Conservation (phyloP, 2,329 filamentous ascomycete species). For the Arthroderma sp. region DNA sequence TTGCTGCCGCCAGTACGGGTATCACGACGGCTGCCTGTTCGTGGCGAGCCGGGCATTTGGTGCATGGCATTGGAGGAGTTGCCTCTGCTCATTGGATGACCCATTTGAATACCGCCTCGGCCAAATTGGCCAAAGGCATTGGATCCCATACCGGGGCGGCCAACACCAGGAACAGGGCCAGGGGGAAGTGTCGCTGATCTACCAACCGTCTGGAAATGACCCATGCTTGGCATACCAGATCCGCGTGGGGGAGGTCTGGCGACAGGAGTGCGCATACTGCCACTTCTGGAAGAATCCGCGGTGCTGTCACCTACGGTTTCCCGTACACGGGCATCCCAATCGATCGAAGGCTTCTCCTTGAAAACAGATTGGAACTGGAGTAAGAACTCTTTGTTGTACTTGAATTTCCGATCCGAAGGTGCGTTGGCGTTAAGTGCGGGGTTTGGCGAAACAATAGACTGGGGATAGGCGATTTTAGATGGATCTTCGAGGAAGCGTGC, state of each 20-base stretch:
- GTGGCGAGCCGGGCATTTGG: constrained; percentile 56
- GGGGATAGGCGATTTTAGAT: constrained; percentile 66
- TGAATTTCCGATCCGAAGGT: constrained; percentile 66
- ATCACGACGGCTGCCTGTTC: constrained; percentile 52
- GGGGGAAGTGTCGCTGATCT: constrained; percentile 50
- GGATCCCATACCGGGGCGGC: constrained; percentile 29
- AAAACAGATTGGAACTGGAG: constrained; percentile 94
- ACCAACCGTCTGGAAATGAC: constrained; percentile 43
- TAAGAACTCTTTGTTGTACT: constrained; percentile 91
- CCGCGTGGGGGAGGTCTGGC: constrained; percentile 26
- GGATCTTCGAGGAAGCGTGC: constrained; percentile 76
- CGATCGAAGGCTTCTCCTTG: constrained; percentile 86
- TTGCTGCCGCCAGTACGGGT: constrained; percentile 40
- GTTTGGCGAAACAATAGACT: constrained; percentile 76
- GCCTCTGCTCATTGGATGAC: constrained; percentile 52
- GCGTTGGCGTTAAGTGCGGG: constrained; percentile 68
- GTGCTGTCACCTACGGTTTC: constrained; percentile 62
- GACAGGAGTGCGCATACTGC: constrained; percentile 14
- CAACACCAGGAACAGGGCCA: constrained; percentile 49
- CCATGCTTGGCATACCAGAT: constrained; percentile 49
- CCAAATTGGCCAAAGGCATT: constrained; percentile 49
- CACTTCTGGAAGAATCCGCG: constrained; percentile 48
- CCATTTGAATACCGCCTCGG: constrained; percentile 52
- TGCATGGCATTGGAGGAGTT: constrained; percentile 40
- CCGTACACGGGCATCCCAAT: constrained; percentile 84